Percentiles rank a stretch among this genome's conserved stretches.
Conservation (phyloP, 139 green algal genomes). For the Chlorokybus atmophyticus region DNA sequence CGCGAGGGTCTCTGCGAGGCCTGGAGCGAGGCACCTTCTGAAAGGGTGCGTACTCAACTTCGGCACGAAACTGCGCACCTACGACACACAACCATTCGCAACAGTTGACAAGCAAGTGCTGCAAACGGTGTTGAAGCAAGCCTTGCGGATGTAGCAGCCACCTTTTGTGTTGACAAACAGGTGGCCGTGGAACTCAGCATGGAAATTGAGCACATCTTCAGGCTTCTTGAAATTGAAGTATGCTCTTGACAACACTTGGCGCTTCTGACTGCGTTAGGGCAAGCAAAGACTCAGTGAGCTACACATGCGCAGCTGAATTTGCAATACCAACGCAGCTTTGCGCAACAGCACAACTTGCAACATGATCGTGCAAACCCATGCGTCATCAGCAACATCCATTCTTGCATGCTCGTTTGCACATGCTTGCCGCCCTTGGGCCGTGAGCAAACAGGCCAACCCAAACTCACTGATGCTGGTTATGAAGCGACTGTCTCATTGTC, state of each 20-base stretch:
- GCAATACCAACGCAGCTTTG: background rate
- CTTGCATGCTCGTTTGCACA: background rate
- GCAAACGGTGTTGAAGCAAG: no score
- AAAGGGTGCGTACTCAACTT: no score
- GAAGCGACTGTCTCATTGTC: background rate
- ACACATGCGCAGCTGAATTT: background rate
- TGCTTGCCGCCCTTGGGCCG: background rate
- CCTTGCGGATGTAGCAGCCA: no score
- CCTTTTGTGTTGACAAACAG: conserved; percentile 22
- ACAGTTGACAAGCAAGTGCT: no score
- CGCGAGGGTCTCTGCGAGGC: no score
- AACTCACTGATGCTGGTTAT: background rate
- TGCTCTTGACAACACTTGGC: conserved; percentile 9
- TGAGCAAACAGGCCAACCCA: background rate
- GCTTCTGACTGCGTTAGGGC: conserved; percentile 16
- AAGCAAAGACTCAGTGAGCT: conserved; percentile 1
- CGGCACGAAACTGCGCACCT: no score
- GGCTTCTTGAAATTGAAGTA: conserved; percentile 28
- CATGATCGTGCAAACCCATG: background rate
- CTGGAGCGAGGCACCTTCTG: no score
- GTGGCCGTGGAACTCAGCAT: conserved; percentile 15
- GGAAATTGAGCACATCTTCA: conserved; percentile 17
- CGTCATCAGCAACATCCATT: background rate
- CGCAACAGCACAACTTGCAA: background rate
- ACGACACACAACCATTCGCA: no score